These are phyloP conservation scores for Colletotrichum theobromicola DNA, from an alignment of 2,329 filamentous ascomycete genomes.

Conservation along the genomic window DNA sequence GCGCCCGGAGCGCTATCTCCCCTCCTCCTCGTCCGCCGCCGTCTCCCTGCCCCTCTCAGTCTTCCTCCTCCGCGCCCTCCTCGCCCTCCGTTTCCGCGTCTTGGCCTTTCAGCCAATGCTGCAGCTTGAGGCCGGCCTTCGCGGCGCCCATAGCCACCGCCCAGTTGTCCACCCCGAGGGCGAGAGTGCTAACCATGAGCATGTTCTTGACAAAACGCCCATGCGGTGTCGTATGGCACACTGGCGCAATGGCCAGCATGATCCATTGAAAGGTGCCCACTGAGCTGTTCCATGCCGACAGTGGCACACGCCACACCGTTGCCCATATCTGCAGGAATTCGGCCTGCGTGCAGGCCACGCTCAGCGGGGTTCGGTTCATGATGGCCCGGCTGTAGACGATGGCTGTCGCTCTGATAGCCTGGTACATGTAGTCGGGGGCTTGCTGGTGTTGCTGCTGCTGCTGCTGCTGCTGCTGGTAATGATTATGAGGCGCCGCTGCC, in stretches of 20 bases:
- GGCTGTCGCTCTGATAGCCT: slow-evolving; percentile 49
- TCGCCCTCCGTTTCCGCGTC: background rate
- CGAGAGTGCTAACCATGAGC: slow-evolving; percentile 46
- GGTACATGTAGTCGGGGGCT: slow-evolving; percentile 49
- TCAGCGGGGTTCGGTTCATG: slow-evolving; percentile 44
- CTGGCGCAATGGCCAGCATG: slow-evolving; percentile 45
- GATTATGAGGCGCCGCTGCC: background rate
- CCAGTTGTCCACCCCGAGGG: slow-evolving; percentile 55
- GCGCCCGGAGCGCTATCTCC: background rate
- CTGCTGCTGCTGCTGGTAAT: background rate
- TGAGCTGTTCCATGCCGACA: slow-evolving; percentile 50
- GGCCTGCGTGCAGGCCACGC: slow-evolving; percentile 38
- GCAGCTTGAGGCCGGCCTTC: slow-evolving; percentile 40
- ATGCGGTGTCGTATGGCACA: slow-evolving; percentile 41
- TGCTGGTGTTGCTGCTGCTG: slow-evolving; percentile 1
- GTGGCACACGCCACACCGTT: slow-evolving; percentile 50
- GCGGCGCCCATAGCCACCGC: slow-evolving; percentile 44
- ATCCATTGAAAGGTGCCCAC: slow-evolving; percentile 57
- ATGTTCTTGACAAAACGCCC: slow-evolving; percentile 52
- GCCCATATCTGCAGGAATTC: slow-evolving; percentile 52
- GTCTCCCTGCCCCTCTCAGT: background rate
- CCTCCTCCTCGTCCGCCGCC: background rate
- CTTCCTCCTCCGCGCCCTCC: background rate
- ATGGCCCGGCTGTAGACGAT: slow-evolving; percentile 55
- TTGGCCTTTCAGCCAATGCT: slow-evolving; percentile 44